A percentile compares a stretch with the other conserved stretches of the same genome.
Conservation (phyloP, 2,329 filamentous ascomycete genomes). For the Aspergillus sp. region DNA sequence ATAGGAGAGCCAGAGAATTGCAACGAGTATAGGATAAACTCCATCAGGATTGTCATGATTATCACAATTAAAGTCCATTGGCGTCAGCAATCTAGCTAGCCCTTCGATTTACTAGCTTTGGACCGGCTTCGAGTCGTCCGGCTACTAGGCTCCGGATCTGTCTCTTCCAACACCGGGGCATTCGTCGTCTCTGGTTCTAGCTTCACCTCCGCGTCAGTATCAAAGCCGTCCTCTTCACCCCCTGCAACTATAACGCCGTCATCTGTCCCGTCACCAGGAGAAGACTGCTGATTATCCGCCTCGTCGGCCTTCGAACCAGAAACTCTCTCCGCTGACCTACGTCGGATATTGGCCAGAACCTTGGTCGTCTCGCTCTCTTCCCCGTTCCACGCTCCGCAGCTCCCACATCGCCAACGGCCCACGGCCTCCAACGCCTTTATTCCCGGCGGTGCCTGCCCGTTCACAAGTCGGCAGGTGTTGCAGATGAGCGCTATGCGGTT, state of each 20-base stretch:
- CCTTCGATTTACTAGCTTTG: conserved; percentile 15
- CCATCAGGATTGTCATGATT: no score
- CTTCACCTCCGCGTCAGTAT: conserved; percentile 16
- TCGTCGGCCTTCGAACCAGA: conserved; percentile 16
- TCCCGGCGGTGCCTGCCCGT: conserved; percentile 89
- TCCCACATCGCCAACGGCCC: conserved; percentile 78
- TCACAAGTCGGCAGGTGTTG: conserved; percentile 71
- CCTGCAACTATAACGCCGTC: conserved; percentile 19
- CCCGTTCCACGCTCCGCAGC: conserved; percentile 75
- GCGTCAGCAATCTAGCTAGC: no score
- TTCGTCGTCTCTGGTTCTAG: conserved; percentile 7
- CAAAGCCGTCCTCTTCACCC: conserved; percentile 19
- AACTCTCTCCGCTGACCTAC: conserved; percentile 9
- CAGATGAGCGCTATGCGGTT: conserved; percentile 88
- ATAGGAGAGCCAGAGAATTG: no score
- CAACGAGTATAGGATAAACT: no score
- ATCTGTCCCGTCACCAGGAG: conserved; percentile 13
- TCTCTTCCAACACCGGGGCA: conserved; percentile 6
- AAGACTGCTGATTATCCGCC: conserved; percentile 10
- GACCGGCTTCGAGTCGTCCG: conserved; percentile 17
- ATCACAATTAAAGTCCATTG: no score
- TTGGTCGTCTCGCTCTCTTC: conserved; percentile 66
- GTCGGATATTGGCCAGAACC: conserved; percentile 57
- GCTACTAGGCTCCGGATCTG: conserved; percentile 9
- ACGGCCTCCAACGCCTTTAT: conserved; percentile 67